Base-by-base conservation (phyloP, 441 rosid species). In the Arabidopsis lyrata region DNA sequence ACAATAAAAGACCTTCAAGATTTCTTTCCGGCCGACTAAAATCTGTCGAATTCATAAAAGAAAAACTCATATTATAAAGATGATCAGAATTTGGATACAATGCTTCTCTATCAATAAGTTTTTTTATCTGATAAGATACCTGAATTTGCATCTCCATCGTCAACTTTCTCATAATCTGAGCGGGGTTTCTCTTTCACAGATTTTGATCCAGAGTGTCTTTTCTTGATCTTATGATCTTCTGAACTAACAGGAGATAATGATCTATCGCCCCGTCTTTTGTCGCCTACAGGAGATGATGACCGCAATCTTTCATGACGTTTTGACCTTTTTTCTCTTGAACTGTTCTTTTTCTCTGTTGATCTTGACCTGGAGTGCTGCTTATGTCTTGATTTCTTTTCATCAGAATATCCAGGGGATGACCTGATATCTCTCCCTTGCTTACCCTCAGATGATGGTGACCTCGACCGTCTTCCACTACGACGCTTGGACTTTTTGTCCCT, bases 1-100 rank as follows among this genome's bases (percentile, higher is more conserved):
- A 83, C 42, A 74, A 72, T 44, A 88, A 77, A 86, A 91, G 79
- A 58, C 78, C 83, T 78, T 90, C 95, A 77, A 91, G 88, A 63
- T 88, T 86, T 59, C 83, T 81, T 68, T 90, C 91, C 78, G 89
- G 70, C 48, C 45, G 67, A 81, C 24, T 80, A 53, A 87, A 87
- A 80, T 86, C 99, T 95, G 86, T 71, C 57, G 66, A 50, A 55
- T 20, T 47, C 24, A 75, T 11, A 63, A 57, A 58, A 69, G 34
- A 27, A 39, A 29, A 66, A n/a, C 31, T 44, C 70, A 44, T 39
- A 42, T 50, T 32, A 20, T 53, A 15, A 27, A 32, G 11, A 64
- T 9, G 18, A 55, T 0, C 2, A 55, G 5, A 1, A 29, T 29
- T 4, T 29, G 5, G 31, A 29, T 29, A 29, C 4, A 29, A 29